Evolutionary conservation across 805 yeast species (phyloP).

Genomic region (Saccharomycopsis malanga): DNA sequence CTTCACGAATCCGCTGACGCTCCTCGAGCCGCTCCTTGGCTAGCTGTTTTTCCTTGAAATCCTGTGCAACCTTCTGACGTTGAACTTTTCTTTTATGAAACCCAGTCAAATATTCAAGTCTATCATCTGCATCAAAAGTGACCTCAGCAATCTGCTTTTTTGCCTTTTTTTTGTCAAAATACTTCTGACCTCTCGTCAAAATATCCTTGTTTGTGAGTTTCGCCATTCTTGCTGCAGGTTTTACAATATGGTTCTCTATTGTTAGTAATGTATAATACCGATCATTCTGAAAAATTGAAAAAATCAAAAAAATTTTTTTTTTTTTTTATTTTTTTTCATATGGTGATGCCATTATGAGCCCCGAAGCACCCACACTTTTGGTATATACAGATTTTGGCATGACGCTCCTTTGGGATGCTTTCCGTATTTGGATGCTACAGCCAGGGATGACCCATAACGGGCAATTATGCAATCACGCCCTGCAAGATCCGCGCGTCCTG

Average conservation of each 20-base stretch:
- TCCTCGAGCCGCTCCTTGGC: conserved; percentile 68
- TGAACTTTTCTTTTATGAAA: conserved; percentile 90
- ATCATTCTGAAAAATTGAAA: not conserved
- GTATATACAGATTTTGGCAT: too few relatives aligned
- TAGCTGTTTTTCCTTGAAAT: conserved; percentile 68
- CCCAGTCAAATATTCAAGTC: conserved; percentile 84
- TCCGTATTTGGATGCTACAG: too few relatives aligned
- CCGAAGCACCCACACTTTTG: too few relatives aligned
- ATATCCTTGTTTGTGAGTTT: conserved; percentile 62
- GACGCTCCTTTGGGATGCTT: too few relatives aligned
- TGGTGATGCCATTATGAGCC: too few relatives aligned
- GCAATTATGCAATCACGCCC: too few relatives aligned
- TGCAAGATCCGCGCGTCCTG: too few relatives aligned
- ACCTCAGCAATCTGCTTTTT: conserved; percentile 72
- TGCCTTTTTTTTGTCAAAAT: conserved; percentile 52
- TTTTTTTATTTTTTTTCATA: too few relatives aligned
- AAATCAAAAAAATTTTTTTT: not conserved
- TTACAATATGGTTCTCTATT: too few relatives aligned
- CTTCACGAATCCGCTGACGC: conserved; percentile 60
- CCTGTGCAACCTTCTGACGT: conserved; percentile 81
- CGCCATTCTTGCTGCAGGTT: conserved; percentile 6
- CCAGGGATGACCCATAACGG: too few relatives aligned
- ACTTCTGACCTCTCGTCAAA: conserved; percentile 79
- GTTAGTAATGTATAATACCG: not conserved
- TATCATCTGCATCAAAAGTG: conserved; percentile 68